These are phyloP conservation scores for Hyphodiscus sp. DNA, from an alignment of 2,329 filamentous ascomycete genomes.

Conservation along the genomic window DNA sequence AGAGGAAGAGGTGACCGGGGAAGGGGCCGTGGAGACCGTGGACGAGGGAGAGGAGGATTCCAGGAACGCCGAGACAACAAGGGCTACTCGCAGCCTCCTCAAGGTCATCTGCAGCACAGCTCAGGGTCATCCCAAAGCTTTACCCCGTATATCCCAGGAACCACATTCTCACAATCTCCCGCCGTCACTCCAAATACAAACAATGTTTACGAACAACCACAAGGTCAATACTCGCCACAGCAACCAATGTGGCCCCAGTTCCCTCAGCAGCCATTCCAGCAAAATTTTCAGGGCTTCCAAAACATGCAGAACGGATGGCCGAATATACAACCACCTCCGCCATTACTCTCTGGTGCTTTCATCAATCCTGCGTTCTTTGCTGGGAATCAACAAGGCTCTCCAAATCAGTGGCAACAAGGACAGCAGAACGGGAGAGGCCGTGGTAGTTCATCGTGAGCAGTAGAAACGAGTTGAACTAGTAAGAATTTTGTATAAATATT, in stretches of 20 bases:
- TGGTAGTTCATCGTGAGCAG: conserved; percentile 4
- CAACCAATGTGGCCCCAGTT: conserved; percentile 25
- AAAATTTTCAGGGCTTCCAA: conserved; percentile 12
- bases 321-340: conserved; percentile 11
- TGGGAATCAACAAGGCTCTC: conserved; percentile 8
- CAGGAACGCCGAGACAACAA: conserved; percentile 16
- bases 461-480: neutral
- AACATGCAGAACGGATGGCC: conserved; percentile 17
- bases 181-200: conserved; percentile 8
- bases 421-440: conserved; percentile 12
- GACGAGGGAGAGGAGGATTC: conserved; percentile 22
- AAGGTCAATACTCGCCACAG: conserved; percentile 16
- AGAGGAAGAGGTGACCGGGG: conserved; percentile 19
- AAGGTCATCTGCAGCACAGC: conserved; percentile 3
- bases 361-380: conserved; percentile 28
- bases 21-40: conserved; percentile 19
- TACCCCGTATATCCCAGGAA: neutral
- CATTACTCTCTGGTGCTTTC: conserved; percentile 21
- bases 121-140: too few species aligned
- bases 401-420: conserved; percentile 19
- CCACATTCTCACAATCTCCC: conserved; percentile 1
- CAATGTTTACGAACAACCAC: conserved; percentile 1
- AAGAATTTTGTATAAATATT: conserved; percentile 9
- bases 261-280: conserved; percentile 13
- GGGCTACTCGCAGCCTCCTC: conserved; percentile 17